These are phyloP conservation scores for Fusarium phyllophilum DNA, from an alignment of 2,329 filamentous ascomycete species.

Conservation along the genomic window DNA sequence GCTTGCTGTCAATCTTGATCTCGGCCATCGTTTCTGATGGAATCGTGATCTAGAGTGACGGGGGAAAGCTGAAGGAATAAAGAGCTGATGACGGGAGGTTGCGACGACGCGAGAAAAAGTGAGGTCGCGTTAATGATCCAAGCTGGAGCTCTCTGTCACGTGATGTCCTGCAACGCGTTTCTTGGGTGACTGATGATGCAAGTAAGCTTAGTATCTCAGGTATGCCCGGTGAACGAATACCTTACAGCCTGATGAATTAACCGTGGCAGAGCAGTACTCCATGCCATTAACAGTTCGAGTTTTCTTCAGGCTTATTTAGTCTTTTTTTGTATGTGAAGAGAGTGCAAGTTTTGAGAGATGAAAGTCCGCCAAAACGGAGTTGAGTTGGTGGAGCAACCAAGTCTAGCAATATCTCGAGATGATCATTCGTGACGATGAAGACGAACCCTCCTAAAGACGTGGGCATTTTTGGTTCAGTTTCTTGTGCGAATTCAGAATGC, in stretches of 20 bases:
- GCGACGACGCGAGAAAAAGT: constrained; percentile 54
- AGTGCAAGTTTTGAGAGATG: neutral
- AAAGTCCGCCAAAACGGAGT: neutral
- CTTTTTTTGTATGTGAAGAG: neutral
- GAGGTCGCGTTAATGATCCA: constrained; percentile 55
- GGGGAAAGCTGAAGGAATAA: constrained; percentile 32
- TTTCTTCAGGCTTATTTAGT: neutral
- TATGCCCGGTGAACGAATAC: neutral
- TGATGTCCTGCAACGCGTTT: constrained; percentile 46
- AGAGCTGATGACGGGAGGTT: constrained; percentile 41
- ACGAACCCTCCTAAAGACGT: neutral
- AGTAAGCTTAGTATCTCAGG: constrained; percentile 7
- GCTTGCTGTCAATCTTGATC: constrained; percentile 93
- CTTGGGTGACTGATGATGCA: constrained; percentile 27
- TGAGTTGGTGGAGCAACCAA: constrained; percentile 38
- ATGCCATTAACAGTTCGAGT: neutral
- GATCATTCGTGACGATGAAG: neutral
- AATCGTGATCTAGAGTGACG: constrained; percentile 45
- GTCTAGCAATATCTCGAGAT: neutral
- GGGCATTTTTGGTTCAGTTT: neutral
- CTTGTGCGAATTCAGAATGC: neutral
- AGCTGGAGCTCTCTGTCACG: constrained; percentile 47
- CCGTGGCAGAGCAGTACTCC: neutral
- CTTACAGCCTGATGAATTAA: neutral
- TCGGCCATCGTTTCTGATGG: constrained; percentile 69